These are phyloP conservation scores for Lophiotrema nucula DNA, from an alignment of 495 filamentous ascomycete species.

Conservation along the genomic window DNA sequence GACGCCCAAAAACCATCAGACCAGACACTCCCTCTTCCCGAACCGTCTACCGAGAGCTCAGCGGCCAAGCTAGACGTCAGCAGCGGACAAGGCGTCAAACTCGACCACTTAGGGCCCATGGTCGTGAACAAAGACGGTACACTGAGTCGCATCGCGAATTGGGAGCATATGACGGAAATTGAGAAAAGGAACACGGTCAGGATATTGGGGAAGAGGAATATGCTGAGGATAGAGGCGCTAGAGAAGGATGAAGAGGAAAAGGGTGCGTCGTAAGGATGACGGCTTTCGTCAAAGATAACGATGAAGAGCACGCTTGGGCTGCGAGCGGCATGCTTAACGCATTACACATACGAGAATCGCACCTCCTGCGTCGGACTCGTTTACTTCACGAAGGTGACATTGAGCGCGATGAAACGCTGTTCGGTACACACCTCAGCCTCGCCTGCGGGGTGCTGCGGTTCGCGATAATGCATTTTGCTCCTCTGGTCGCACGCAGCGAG, in stretches of 20 bases:
- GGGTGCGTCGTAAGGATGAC: background rate
- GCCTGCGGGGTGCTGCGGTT: too few relatives aligned
- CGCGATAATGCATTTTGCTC: too few relatives aligned
- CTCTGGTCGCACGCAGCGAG: too few relatives aligned
- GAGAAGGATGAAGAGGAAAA: conserved; percentile 35
- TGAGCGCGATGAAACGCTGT: too few relatives aligned
- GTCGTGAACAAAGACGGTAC: conserved; percentile 68
- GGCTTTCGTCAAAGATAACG: background rate
- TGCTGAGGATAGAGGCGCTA: conserved; percentile 57
- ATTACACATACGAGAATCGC: too few relatives aligned
- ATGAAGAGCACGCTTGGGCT: too few relatives aligned
- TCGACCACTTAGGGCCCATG: conserved; percentile 64
- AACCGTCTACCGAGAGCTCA: background rate
- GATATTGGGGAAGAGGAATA: conserved; percentile 63
- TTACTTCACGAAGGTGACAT: too few relatives aligned
- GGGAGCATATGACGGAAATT: conserved; percentile 63
- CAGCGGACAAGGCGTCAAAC: conserved; percentile 47
- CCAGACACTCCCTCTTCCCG: background rate
- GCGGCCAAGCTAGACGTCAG: conserved; percentile 47
- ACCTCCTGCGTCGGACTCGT: too few relatives aligned
- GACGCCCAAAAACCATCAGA: too few relatives aligned
- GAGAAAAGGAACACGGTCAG: conserved; percentile 62
- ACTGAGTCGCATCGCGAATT: conserved; percentile 64
- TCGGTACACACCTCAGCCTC: too few relatives aligned
- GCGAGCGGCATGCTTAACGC: too few relatives aligned